A percentile compares a stretch with the other conserved stretches of the same genome.
Evolutionary conservation across 768 basidiomycete species (phyloP).

Genomic region (Nidula microcarpa): DNA sequence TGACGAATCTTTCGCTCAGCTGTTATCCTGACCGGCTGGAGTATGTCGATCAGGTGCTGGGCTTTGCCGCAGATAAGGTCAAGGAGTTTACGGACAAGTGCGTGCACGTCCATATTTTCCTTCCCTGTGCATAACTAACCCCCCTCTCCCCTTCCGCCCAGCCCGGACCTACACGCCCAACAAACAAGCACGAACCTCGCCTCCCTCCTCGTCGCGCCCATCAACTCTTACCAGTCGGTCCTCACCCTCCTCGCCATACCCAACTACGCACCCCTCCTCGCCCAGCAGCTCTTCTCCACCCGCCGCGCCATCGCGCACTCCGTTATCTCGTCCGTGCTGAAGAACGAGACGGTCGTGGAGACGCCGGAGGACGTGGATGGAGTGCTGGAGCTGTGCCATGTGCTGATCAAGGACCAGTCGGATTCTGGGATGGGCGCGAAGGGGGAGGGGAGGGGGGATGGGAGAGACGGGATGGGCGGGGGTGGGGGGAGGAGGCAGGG

Average conservation of each 20-base stretch:
- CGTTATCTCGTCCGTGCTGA: conserved; percentile 89
- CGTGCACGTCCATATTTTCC: conserved; percentile 3
- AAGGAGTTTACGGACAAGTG: conserved; percentile 82
- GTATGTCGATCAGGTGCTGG: conserved; percentile 94
- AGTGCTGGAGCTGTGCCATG: conserved; percentile 88
- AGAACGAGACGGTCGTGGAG: conserved; percentile 96
- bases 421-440: conserved; percentile 36
- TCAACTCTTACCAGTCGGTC: conserved; percentile 94
- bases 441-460: conserved; percentile 18
- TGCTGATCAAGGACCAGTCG: conserved; percentile 83
- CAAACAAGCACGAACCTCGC: conserved; percentile 91
- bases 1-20: conserved; percentile 91
- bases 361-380: conserved; percentile 92
- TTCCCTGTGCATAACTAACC: too few relatives aligned
- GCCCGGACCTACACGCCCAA: conserved; percentile 84
- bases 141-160: conserved; percentile 19
- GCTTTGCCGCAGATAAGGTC: conserved; percentile 84
- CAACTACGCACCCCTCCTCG: conserved; percentile 79
- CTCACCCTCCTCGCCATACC: conserved; percentile 97
- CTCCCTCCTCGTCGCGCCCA: conserved; percentile 87
- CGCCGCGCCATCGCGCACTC: conserved; percentile 93
- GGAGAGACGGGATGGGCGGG: conserved; percentile 33
- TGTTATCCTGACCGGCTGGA: conserved; percentile 97
- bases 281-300: conserved; percentile 84
- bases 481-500: conserved; percentile 55